Evolutionary conservation across 2,329 filamentous ascomycete species (phyloP).

Genomic region (Pestalotiopsis sp.): DNA sequence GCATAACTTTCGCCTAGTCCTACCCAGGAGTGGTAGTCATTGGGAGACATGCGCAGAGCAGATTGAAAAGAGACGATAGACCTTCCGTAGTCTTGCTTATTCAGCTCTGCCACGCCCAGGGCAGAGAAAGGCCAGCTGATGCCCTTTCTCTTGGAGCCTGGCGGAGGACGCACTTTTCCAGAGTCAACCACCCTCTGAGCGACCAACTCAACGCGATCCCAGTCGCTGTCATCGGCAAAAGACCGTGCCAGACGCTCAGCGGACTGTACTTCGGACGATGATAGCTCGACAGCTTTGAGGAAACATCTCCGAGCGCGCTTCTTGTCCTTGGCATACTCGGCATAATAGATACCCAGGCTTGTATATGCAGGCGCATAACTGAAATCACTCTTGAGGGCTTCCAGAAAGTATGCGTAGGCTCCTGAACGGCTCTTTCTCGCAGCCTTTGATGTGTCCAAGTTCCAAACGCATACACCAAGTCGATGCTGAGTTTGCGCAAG

Average conservation of each 20-base stretch:
- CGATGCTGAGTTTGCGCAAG: conserved; percentile 85
- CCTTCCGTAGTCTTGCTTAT: conserved; percentile 86
- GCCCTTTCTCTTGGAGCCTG: conserved; percentile 89
- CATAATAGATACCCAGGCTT: conserved; percentile 86
- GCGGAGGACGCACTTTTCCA: conserved; percentile 87
- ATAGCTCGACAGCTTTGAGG: conserved; percentile 94
- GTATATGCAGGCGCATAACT: conserved; percentile 92
- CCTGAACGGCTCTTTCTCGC: conserved; percentile 80
- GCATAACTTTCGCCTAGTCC: conserved; percentile 97
- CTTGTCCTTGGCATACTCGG: conserved; percentile 86
- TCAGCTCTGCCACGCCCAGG: conserved; percentile 90
- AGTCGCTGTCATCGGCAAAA: conserved; percentile 90
- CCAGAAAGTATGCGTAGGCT: conserved; percentile 82
- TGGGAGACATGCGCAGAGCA: conserved; percentile 78
- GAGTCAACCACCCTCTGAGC: conserved; percentile 90
- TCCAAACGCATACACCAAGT: conserved; percentile 85
- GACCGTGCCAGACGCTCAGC: conserved; percentile 83
- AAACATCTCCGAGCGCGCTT: conserved; percentile 89
- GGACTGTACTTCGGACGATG: conserved; percentile 80
- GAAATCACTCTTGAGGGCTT: conserved; percentile 81
- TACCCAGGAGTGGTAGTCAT: conserved; percentile 95
- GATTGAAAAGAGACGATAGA: conserved; percentile 92
- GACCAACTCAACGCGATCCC: conserved; percentile 94
- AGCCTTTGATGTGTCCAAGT: conserved; percentile 72
- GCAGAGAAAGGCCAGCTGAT: conserved; percentile 97